Evolutionary conservation across 2,329 filamentous ascomycete species (phyloP), one percentile per base, ranked within the genome.

Genomic region (Fusarium liriodendri): DNA sequence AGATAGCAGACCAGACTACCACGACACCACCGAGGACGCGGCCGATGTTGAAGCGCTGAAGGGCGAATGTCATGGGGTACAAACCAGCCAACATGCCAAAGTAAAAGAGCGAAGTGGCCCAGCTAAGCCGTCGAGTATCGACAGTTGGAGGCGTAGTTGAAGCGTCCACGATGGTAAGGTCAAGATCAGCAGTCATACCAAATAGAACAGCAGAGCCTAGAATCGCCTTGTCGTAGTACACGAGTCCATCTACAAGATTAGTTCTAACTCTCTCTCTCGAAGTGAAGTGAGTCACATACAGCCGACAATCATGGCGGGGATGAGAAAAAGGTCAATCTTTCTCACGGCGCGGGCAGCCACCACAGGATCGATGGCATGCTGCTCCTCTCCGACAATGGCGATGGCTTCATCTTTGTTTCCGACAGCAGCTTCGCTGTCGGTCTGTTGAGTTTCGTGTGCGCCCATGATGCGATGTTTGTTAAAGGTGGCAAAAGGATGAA

Each of bases 91-190:
- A 86, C 92, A 94, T 93, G 40, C 93, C 93, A 74, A 95, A 94
- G 84, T 95, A 95, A 84, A 95, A 95, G 77, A 94, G 86, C 0
- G 92, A 94, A 0, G 92, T 95, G 3, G 93, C 93, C 93, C 93
- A 95, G 74, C 89, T 91, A 32, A 95, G 87, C 13, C 93, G 88
- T 0, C 88, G 87, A 0, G 93, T 95, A 78, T 93, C 89, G 18
- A 88, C 88, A 0, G 87, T 88, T 1, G 88, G 86, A 0, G 91
- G 91, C 1, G 75, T 79, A 0, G 82, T 83, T 2, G 79, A 76
- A 3, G 72, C 45, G 74, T 86, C 81, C 14, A 88, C 82, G 5
- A 93, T 82, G 33, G 86, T 86, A 47, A 95, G 87, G 2, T 84
- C 72, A 5, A 95, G 86, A 78, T 95, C 92, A 4, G 84, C 83